Base-by-base conservation (phyloP, 1,139 yeast species). In the Lodderomyces pseudojiufengensis region DNA sequence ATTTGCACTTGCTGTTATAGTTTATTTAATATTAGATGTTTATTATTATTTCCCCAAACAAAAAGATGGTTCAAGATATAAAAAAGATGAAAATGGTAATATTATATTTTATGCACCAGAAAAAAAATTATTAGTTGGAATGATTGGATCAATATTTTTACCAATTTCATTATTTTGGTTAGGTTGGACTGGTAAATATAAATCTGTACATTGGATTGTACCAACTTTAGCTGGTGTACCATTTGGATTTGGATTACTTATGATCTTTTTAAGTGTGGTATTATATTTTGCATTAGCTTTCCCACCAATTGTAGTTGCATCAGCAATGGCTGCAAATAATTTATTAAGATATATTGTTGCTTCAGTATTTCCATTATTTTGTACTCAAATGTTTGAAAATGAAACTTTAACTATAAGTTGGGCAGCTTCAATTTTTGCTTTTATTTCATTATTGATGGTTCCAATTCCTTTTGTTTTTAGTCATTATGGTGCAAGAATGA, bases 301-400 rank as follows among this genome's bases (percentile, higher is more conserved):
- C 59, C 95, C 95, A 20, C 86, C 95, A 36, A 56, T 76, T 31
- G 70, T 74, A 25, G 80, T 83, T 27, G 92, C 94, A 0, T 80
- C 87, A 15, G 86, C 90, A 2, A 56, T 84, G 40, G 92, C 92
- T 30, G 95, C 95, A 3, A 84, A 84, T 59, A 84, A 83, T 52
- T 63, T 84, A 48, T 59, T 79, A 42, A 73, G 92, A 59, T 84
- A 83, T 50, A 44, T 75, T 2, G 63, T 82, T 63, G 87, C 88
- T 4, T 84, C 85, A 3, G 70, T 62, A 7, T 69, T 68, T 55
- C 75, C 75, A 35, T 57, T 68, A 39, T 69, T 70, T 55, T 64
- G 70, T 3, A 59, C 64, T 6, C 74, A 69, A 48, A 65, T 68
- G 73, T 69, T 65, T 50, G 50, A 58, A 14, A 57, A 48, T 24